These are phyloP conservation scores for Schizophyllum commune DNA, from an alignment of 1,284 basidiomycete genomes.

Conservation along the genomic window DNA sequence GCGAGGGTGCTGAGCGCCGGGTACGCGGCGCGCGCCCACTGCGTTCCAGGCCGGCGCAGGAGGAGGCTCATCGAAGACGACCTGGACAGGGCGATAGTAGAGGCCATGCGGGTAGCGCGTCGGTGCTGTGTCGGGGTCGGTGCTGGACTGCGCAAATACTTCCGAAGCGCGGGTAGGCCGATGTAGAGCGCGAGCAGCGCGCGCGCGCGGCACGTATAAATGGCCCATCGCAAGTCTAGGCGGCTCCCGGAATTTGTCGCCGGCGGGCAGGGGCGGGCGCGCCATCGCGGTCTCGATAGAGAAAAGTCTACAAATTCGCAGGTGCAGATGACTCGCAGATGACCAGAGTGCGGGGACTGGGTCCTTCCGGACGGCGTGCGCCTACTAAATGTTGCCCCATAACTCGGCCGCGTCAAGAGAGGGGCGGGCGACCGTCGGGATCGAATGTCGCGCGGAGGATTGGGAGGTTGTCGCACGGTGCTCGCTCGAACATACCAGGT, in stretches of 20 bases:
- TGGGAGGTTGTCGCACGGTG: no score
- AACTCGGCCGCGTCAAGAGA: background rate
- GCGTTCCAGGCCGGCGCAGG: background rate
- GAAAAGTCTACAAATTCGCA: background rate
- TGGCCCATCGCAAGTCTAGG: background rate
- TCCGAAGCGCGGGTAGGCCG: background rate
- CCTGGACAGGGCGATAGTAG: background rate
- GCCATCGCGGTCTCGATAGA: background rate
- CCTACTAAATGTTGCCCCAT: background rate
- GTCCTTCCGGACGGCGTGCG: background rate
- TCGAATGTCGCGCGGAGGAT: no score
- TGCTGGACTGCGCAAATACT: background rate
- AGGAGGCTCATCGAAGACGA: background rate
- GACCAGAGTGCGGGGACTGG: background rate
- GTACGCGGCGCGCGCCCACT: background rate
- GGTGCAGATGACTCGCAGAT: background rate
- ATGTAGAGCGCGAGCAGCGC: background rate
- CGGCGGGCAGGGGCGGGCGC: no score
- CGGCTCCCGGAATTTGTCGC: background rate
- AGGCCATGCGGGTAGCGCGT: background rate
- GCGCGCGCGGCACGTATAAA: background rate
- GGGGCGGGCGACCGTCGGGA: no score
- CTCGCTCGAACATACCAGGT: no score
- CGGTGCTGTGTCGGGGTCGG: background rate
- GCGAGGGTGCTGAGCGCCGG: background rate